A percentile compares a stretch with the other conserved stretches of the same genome.
These are phyloP conservation scores for Coprinellus micaceus DNA, from an alignment of 768 basidiomycete species.

Conservation along the genomic window DNA sequence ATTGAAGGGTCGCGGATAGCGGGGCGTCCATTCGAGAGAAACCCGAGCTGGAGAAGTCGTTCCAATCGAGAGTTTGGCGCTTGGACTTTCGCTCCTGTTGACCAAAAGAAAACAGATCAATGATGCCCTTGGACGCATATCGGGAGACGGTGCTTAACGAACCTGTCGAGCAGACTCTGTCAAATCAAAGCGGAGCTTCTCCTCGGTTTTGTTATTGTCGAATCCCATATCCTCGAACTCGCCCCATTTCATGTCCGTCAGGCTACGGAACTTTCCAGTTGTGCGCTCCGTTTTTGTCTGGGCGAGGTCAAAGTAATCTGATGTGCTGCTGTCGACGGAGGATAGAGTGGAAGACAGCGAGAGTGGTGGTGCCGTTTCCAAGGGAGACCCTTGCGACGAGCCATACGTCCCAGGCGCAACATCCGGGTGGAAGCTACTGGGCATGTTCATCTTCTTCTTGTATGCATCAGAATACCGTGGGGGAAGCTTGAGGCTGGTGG, in stretches of 20 bases:
- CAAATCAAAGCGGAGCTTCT: conserved; percentile 88
- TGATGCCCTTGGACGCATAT: background rate
- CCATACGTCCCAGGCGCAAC: conserved; percentile 30
- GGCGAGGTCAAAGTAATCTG: conserved; percentile 37
- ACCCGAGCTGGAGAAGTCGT: conserved; percentile 80
- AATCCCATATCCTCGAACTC: conserved; percentile 88
- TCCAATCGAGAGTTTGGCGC: conserved; percentile 85
- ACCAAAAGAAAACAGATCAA: too few relatives aligned
- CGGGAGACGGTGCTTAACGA: conserved; percentile 15
- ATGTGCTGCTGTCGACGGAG: conserved; percentile 20
- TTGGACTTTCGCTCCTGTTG: conserved; percentile 62
- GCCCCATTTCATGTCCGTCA: conserved; percentile 89
- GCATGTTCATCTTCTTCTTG: conserved; percentile 73
- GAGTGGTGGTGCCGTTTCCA: conserved; percentile 44
- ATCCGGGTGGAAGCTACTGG: conserved; percentile 57
- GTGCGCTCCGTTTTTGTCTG: conserved; percentile 30
- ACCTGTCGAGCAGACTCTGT: conserved; percentile 80
- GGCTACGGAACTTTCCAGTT: conserved; percentile 71
- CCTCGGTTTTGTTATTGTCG: conserved; percentile 50
- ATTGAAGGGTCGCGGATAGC: conserved; percentile 78
- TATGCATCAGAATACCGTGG: conserved; percentile 74
- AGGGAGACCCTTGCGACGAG: conserved; percentile 22
- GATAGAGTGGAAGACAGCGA: conserved; percentile 28
- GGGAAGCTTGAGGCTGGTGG: conserved; percentile 52
- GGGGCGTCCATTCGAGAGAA: conserved; percentile 79